phyloP scores from a whole-genome alignment of 1,139 yeast species.

The Protomyces arabidopsidicola region DNA sequence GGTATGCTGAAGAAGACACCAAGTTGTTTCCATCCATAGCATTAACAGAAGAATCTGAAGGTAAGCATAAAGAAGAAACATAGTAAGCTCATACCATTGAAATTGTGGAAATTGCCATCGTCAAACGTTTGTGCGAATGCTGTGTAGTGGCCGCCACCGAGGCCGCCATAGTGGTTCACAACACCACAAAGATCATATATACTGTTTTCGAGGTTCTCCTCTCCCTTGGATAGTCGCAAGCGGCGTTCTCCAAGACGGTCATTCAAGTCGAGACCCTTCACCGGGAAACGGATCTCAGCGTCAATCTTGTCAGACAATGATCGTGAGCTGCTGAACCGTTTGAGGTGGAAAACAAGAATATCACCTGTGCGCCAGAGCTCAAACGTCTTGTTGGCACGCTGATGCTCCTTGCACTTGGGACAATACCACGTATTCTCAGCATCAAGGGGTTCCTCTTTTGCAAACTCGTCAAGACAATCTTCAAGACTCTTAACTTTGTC shows the following conservation, averaged over 20 bases:
- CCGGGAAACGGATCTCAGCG: slow-evolving; percentile 80
- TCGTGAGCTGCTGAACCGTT: slow-evolving; percentile 80
- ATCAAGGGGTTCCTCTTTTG: slow-evolving; percentile 79
- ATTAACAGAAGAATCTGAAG: slow-evolving; percentile 56
- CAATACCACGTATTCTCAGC: slow-evolving; percentile 94
- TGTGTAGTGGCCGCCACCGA: slow-evolving; percentile 97
- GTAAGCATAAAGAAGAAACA: neutral
- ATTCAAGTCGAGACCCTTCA: slow-evolving; percentile 70
- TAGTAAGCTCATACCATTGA: slow-evolving; percentile 49
- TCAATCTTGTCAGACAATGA: slow-evolving; percentile 87
- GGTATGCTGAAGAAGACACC: slow-evolving; percentile 79
- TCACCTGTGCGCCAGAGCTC: slow-evolving; percentile 93
- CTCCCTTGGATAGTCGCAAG: slow-evolving; percentile 41
- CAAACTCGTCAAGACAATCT: slow-evolving; percentile 71
- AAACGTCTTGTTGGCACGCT: slow-evolving; percentile 85
- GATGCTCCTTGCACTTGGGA: slow-evolving; percentile 79
- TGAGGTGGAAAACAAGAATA: slow-evolving; percentile 79
- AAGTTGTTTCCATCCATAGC: slow-evolving; percentile 55
- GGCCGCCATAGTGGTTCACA: slow-evolving; percentile 91
- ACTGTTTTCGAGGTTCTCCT: slow-evolving; percentile 38
- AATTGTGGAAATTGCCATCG: slow-evolving; percentile 72
- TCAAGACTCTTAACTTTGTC: slow-evolving; percentile 57
- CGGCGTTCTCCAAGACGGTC: slow-evolving; percentile 46
- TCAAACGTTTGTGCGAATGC: slow-evolving; percentile 82
- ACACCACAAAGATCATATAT: slow-evolving; percentile 86